Evolutionary conservation across 805 yeast species (phyloP), one percentile per base, ranked within the genome.

Genomic region (Isabelozyma rhagii): DNA sequence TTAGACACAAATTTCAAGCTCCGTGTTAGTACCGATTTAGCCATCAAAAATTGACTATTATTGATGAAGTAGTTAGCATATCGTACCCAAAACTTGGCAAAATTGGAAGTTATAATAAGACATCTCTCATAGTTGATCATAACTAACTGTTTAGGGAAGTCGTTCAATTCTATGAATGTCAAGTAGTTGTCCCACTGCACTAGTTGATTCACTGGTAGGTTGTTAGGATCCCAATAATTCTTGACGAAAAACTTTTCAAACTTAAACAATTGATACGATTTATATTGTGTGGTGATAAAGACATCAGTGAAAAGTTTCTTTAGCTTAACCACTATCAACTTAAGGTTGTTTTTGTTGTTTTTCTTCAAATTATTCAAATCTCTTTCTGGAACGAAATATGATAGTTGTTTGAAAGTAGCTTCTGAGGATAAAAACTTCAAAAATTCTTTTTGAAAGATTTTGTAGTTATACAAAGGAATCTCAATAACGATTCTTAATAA

Each of bases 151-250:
- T 47, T 48, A 1, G 69, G 61, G 40, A 60, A 67, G 18, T 64
- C 57, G 46, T 57, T 46, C 48, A 64, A 56, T 55, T 85, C 89
- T 38, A 81, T 66, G 49, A 73, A 80, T 53, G 76, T 77, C 38
- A 87, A 57, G 61, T 85, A 89, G 28, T 70, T 62, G 47, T 75
- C 79, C 83, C 96, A 86, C 9, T 68, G 71, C 15, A 75, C 78
- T 17, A 85, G 58, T 55, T 86, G 87, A 45, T 79, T 76, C 18
- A 58, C 60, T 3, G 72, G 60, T 9, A 69, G 49, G 7, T 60
- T 51, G 11, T 64, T 58, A 1, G 74, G 70, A 27, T 66, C 67
- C 54, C 61, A 78, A 52, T 67, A 77, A 7, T 74, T 75, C 8
- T 64, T 52, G 6, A 60, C 54, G 6, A 82, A 55, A 1, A 62